Percentiles rank a stretch among this genome's conserved stretches.
Conservation (phyloP, 2,329 filamentous ascomycete species). For the Neopestalotiopsis clavispora region DNA sequence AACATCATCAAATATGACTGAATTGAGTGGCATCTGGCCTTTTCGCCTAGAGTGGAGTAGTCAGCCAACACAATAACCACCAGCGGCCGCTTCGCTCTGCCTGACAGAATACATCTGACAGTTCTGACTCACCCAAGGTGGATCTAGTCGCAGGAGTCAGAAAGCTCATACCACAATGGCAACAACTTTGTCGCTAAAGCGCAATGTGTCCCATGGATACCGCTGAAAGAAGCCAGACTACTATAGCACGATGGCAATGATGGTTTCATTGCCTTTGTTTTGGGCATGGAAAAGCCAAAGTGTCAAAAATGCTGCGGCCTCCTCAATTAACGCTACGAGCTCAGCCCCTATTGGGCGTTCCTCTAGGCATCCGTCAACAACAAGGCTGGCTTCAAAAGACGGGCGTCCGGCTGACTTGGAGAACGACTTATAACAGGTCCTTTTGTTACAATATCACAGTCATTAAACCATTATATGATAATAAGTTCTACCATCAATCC, state of each 20-base stretch:
- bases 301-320: background rate
- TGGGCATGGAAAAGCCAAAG: background rate
- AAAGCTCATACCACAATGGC: background rate
- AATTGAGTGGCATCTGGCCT: background rate
- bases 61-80: background rate
- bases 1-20: background rate
- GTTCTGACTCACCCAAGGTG: background rate
- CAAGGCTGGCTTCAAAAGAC: background rate
- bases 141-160: background rate
- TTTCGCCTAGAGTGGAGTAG: background rate
- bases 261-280: background rate
- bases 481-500: background rate
- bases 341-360: slow-evolving; percentile 12
- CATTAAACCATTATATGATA: too few species aligned
- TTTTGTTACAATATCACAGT: background rate
- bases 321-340: background rate
- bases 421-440: background rate
- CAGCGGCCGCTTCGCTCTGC: background rate
- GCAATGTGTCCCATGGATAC: background rate
- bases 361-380: slow-evolving; percentile 9
- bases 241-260: background rate
- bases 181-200: background rate
- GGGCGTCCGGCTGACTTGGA: background rate
- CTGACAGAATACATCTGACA: background rate
- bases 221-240: background rate